phyloP scores from a whole-genome alignment of 306 rosid genomes.

The Cucurbita ficifolia region DNA sequence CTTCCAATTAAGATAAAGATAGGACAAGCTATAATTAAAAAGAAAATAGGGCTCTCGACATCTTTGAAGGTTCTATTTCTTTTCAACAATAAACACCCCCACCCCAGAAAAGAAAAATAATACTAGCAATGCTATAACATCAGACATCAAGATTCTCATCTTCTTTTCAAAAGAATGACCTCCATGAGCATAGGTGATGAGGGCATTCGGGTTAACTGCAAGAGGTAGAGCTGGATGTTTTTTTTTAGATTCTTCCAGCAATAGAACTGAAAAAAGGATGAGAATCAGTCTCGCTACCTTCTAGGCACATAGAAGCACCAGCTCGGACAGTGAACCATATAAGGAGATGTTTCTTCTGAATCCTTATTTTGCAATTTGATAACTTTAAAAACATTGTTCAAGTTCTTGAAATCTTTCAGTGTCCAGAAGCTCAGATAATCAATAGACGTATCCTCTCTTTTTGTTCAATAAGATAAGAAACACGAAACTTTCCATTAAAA shows the following conservation, averaged over 20 bases:
- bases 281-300: background rate
- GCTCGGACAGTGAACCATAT: background rate
- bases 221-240: background rate
- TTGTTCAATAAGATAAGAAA: background rate
- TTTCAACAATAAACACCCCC: background rate
- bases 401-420: background rate
- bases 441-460: background rate
- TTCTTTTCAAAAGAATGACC: background rate
- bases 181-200: background rate
- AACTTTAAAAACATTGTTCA: background rate
- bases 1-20: background rate
- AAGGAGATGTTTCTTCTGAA: background rate
- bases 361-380: background rate
- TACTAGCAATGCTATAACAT: background rate
- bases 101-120: background rate
- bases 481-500: background rate
- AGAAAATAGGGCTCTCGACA: background rate
- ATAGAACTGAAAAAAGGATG: background rate
- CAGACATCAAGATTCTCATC: background rate
- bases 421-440: background rate
- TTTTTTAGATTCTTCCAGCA: background rate
- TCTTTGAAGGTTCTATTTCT: background rate
- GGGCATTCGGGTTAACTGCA: background rate
- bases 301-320: background rate
- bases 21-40: background rate